These are phyloP conservation scores for Myrica gale DNA, from an alignment of 306 rosid species.

Conservation along the genomic window DNA sequence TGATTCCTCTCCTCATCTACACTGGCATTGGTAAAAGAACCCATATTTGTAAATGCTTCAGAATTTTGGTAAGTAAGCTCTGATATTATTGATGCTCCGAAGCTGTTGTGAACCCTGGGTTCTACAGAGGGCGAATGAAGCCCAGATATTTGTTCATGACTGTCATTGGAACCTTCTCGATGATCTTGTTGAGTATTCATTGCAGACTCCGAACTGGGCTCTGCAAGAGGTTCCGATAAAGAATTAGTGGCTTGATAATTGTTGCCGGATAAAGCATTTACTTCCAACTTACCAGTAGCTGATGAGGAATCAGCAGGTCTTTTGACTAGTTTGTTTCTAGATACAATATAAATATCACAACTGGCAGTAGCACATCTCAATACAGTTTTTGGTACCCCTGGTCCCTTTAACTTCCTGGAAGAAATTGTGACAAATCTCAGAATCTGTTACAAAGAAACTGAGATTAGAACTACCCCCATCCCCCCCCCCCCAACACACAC, in stretches of 20 bases:
- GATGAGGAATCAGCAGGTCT: slow-evolving; percentile 50
- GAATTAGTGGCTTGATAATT: slow-evolving; percentile 14
- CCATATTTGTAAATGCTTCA: slow-evolving; percentile 35
- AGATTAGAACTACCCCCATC: neutral
- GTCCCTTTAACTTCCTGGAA: slow-evolving; percentile 79
- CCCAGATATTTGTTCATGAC: slow-evolving; percentile 39
- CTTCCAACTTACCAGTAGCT: slow-evolving; percentile 46
- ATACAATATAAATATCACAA: slow-evolving; percentile 63
- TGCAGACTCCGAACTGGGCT: slow-evolving; percentile 29
- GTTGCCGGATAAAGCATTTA: slow-evolving; percentile 21
- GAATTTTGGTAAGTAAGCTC: slow-evolving; percentile 45
- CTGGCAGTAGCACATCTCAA: slow-evolving; percentile 47
- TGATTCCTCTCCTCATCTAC: slow-evolving; percentile 38
- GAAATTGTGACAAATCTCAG: slow-evolving; percentile 1
- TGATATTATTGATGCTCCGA: slow-evolving; percentile 47
- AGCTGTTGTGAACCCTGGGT: slow-evolving; percentile 30
- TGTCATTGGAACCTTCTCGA: slow-evolving; percentile 23
- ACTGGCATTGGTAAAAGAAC: slow-evolving; percentile 27
- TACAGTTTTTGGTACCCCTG: slow-evolving; percentile 59
- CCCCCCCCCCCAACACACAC: neutral
- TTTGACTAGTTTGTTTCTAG: slow-evolving; percentile 50
- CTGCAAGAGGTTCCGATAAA: slow-evolving; percentile 38
- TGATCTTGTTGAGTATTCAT: slow-evolving; percentile 37
- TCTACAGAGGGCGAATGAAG: slow-evolving; percentile 32
- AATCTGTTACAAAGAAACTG: neutral